Evolutionary conservation across 805 yeast species (phyloP).

Genomic region (Torulaspora microellipsoides): DNA sequence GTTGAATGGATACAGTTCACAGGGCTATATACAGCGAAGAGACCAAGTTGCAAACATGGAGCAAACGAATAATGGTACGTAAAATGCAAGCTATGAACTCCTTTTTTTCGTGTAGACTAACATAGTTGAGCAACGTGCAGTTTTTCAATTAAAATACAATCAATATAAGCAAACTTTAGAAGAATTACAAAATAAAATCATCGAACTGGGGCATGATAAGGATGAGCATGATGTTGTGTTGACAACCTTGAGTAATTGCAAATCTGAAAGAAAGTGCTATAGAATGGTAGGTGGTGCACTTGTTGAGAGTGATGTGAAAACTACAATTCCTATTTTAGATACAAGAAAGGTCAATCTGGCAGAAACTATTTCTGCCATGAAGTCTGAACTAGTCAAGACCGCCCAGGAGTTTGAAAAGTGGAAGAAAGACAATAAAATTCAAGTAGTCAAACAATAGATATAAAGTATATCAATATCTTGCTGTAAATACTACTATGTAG

Average conservation of each 20-base stretch:
- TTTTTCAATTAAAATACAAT: conserved; percentile 47
- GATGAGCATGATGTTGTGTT: conserved; percentile 52
- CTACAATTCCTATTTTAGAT: conserved; percentile 59
- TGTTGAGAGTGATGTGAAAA: conserved; percentile 76
- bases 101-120: not conserved
- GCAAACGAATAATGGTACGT: conserved; percentile 19
- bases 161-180: conserved; percentile 47
- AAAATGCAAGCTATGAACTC: not conserved
- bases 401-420: conserved; percentile 33
- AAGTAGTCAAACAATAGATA: conserved; percentile 30
- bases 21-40: no score
- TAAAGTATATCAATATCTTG: not conserved
- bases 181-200: conserved; percentile 42
- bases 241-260: conserved; percentile 49
- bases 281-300: conserved; percentile 93
- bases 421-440: conserved; percentile 36
- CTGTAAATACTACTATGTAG: not conserved
- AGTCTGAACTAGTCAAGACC: conserved; percentile 26
- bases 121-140: conserved; percentile 18
- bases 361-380: conserved; percentile 29
- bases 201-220: conserved; percentile 46
- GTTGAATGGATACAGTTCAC: no score
- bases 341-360: conserved; percentile 49
- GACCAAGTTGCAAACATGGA: conserved; percentile 9
- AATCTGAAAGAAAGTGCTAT: conserved; percentile 70